phyloP scores from a whole-genome alignment of 768 basidiomycete species.

The Kondoa subrosea region DNA sequence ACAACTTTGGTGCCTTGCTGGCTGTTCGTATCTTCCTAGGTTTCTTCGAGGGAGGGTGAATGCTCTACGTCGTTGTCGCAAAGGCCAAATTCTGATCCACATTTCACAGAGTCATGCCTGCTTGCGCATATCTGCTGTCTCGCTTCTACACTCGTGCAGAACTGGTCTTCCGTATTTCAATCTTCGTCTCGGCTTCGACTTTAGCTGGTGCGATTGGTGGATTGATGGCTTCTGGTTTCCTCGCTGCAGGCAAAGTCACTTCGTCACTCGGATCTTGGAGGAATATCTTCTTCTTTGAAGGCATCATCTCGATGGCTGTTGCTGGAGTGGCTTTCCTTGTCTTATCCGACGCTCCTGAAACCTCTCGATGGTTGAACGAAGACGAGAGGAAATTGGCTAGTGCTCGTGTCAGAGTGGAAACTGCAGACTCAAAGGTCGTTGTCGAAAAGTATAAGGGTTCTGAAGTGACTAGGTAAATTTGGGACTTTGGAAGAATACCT shows the following conservation, averaged over 20 bases:
- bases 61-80: too few species aligned
- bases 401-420: slow-evolving; percentile 11
- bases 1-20: slow-evolving; percentile 13
- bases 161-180: slow-evolving; percentile 14
- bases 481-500: too few species aligned
- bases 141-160: slow-evolving; percentile 19
- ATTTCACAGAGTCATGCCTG: slow-evolving; percentile 17
- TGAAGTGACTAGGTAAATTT: neutral
- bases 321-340: slow-evolving; percentile 9
- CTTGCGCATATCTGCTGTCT: slow-evolving; percentile 11
- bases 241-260: slow-evolving; percentile 7
- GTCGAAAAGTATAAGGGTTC: slow-evolving; percentile 7
- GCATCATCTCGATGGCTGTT: slow-evolving; percentile 12
- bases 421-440: slow-evolving; percentile 9
- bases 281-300: slow-evolving; percentile 18
- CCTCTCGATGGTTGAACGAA: slow-evolving; percentile 8
- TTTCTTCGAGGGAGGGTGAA: slow-evolving; percentile 14
- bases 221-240: slow-evolving; percentile 11
- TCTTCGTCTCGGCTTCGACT: slow-evolving; percentile 10
- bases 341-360: slow-evolving; percentile 1
- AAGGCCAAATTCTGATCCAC: too few species aligned
- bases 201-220: slow-evolving; percentile 18
- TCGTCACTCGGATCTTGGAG: slow-evolving; percentile 5
- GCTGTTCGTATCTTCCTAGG: slow-evolving; percentile 16
- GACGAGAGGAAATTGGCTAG: slow-evolving; percentile 6